A percentile compares a stretch with the other conserved stretches of the same genome.
Evolutionary conservation across 1,284 basidiomycete species (phyloP).

Genomic region (Rhodofomes roseus): DNA sequence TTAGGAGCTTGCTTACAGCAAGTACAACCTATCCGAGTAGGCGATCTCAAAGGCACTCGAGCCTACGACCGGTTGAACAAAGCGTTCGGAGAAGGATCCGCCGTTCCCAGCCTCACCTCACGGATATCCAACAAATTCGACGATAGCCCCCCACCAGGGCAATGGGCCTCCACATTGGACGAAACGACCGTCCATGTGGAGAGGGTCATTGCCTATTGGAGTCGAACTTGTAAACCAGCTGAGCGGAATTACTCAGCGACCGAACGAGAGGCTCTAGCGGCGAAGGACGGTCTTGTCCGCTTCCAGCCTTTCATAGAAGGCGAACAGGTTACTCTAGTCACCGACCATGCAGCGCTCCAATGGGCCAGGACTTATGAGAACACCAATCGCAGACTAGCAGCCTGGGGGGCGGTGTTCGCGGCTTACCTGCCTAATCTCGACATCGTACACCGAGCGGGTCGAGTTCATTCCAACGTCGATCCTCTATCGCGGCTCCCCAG

Average conservation of each 20-base stretch:
- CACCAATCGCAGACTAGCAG: constrained; percentile 23
- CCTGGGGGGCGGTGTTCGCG: constrained; percentile 28
- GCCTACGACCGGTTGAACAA: constrained; percentile 26
- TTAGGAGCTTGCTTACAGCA: constrained; percentile 29
- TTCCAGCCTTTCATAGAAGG: constrained; percentile 29
- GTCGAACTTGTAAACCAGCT: constrained; percentile 20
- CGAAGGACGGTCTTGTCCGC: too few species aligned
- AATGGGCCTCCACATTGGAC: constrained; percentile 23
- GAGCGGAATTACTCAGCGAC: too few species aligned
- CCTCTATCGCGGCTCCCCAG: too few species aligned
- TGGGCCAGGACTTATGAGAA: constrained; percentile 31
- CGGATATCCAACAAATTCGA: constrained; percentile 13
- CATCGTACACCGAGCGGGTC: too few species aligned
- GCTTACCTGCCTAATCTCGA: constrained; percentile 31
- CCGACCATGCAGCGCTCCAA: constrained; percentile 30
- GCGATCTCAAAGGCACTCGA: constrained; percentile 34
- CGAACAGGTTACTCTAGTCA: constrained; percentile 21
- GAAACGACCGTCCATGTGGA: constrained; percentile 27
- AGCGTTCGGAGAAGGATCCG: constrained; percentile 11
- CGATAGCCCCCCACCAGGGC: constrained; percentile 8
- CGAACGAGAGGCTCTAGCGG: too few species aligned
- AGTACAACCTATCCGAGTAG: constrained; percentile 28
- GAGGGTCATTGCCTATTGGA: constrained; percentile 31
- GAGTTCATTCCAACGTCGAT: too few species aligned
- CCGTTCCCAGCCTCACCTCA: constrained; percentile 18